A percentile compares a stretch with the other conserved stretches of the same genome.
These are phyloP conservation scores for Poa pratensis DNA, from an alignment of 176 grass and related monocot species.

Conservation along the genomic window DNA sequence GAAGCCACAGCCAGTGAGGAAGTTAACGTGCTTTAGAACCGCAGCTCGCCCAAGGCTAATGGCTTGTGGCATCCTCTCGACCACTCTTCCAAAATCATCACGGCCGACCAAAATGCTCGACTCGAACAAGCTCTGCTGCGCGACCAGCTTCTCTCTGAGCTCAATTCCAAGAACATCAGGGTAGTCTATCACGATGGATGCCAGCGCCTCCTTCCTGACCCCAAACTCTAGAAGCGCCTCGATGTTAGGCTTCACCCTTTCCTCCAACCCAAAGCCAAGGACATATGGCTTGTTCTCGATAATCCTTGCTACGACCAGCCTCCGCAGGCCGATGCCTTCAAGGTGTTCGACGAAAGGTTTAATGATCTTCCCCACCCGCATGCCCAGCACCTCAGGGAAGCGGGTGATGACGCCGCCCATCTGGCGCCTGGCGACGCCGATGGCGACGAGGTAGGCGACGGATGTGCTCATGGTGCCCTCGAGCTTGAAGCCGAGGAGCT, in stretches of 20 bases:
- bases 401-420: conserved; percentile 58
- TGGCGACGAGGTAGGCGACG: conserved; percentile 67
- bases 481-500: conserved; percentile 81
- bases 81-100: conserved; percentile 71
- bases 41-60: conserved; percentile 65
- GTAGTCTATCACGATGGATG: conserved; percentile 58
- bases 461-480: conserved; percentile 89
- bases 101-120: conserved; percentile 56
- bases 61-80: conserved; percentile 79
- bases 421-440: conserved; percentile 60
- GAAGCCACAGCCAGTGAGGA: conserved; percentile 64
- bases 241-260: conserved; percentile 65
- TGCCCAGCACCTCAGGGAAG: conserved; percentile 66
- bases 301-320: conserved; percentile 51
- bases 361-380: conserved; percentile 75
- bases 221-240: conserved; percentile 60
- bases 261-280: conserved; percentile 67
- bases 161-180: conserved; percentile 67
- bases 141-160: conserved; percentile 56
- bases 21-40: conserved; percentile 70
- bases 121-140: conserved; percentile 67
- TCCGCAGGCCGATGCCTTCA: conserved; percentile 62
- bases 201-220: conserved; percentile 60
- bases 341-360: conserved; percentile 79
- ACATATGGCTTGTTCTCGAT: conserved; percentile 66